A percentile compares a stretch with the other conserved stretches of the same genome.
phyloP scores from a whole-genome alignment of 768 basidiomycete genomes.

The Pleurotus cornucopiae region DNA sequence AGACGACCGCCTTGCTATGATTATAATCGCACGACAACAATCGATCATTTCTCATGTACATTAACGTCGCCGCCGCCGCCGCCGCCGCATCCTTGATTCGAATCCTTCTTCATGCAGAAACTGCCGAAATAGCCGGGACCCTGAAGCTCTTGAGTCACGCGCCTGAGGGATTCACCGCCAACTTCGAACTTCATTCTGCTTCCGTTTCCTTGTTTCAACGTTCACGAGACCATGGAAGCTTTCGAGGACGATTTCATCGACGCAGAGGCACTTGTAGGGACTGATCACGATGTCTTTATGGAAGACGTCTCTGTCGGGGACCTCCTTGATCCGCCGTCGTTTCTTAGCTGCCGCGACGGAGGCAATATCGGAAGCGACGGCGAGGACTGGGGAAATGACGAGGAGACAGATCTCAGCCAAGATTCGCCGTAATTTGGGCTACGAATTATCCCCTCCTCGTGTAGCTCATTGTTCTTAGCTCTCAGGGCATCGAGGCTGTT shows the following conservation, averaged over 20 bases:
- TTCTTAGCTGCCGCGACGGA: neutral
- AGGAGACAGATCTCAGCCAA: neutral
- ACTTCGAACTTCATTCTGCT: no score
- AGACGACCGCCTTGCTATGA: neutral
- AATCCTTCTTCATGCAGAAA: neutral
- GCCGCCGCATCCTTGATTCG: slow-evolving; percentile 6
- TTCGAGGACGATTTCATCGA: neutral
- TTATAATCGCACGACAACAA: slow-evolving; percentile 1
- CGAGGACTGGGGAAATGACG: slow-evolving; percentile 2
- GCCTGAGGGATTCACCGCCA: no score
- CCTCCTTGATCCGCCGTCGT: neutral
- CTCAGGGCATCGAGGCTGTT: slow-evolving; percentile 13
- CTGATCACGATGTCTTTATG: neutral
- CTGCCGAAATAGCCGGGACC: neutral
- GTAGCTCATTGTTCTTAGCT: slow-evolving; percentile 1
- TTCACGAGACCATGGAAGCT: neutral
- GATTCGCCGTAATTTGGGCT: neutral
- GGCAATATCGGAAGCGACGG: neutral
- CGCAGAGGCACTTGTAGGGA: neutral
- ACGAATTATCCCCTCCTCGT: neutral
- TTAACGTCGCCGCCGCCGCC: slow-evolving; percentile 9
- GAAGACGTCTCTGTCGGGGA: neutral
- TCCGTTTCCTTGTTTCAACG: neutral
- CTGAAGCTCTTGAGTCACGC: slow-evolving; percentile 2
- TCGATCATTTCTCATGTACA: slow-evolving; percentile 8